phyloP scores from a whole-genome alignment of 2,329 filamentous ascomycete species.

The Fusarium beomiforme region DNA sequence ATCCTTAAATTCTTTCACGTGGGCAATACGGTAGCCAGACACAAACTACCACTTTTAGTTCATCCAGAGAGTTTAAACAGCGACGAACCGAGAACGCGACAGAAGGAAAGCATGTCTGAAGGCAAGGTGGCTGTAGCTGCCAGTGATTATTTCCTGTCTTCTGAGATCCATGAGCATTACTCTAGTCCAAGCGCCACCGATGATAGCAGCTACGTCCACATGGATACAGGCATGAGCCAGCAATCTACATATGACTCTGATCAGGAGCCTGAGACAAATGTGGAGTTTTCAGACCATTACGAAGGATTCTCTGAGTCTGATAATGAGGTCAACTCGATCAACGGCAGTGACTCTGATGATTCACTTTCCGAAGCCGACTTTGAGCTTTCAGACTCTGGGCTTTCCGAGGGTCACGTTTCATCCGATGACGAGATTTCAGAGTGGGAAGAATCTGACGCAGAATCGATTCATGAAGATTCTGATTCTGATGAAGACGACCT shows the following conservation, averaged over 20 bases:
- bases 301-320: background rate
- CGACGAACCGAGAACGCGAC: background rate
- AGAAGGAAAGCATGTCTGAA: background rate
- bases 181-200: background rate
- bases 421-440: background rate
- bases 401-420: background rate
- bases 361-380: background rate
- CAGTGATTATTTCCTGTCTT: constrained; percentile 1
- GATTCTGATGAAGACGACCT: background rate
- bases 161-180: background rate
- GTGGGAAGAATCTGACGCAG: background rate
- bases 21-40: background rate
- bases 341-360: background rate
- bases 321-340: background rate
- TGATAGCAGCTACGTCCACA: background rate
- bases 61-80: background rate
- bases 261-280: background rate
- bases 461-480: background rate
- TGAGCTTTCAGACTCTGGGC: background rate
- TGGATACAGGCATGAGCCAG: background rate
- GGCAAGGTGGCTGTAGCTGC: background rate
- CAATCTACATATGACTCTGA: background rate
- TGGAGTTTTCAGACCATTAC: background rate
- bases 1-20: background rate
- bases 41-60: background rate